phyloP scores from a whole-genome alignment of 2,329 filamentous ascomycete genomes.

The Talaromyces sp. region DNA sequence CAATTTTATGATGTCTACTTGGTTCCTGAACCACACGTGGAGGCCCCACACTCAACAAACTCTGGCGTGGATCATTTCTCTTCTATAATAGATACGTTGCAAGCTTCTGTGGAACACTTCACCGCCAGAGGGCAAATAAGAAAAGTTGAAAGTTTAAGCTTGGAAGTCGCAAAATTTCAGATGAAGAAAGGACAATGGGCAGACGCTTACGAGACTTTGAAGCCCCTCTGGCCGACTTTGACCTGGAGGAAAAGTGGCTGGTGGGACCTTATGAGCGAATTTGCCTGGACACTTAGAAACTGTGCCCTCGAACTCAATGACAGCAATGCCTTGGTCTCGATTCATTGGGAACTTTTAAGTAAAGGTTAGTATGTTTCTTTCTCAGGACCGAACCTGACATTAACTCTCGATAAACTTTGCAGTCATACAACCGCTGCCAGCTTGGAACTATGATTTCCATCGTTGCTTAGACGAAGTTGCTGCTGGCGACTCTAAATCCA shows the following conservation, averaged over 20 bases:
- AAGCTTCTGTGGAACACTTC: constrained; percentile 48
- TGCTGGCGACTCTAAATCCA: constrained; percentile 36
- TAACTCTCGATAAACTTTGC: not conserved
- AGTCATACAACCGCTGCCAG: constrained; percentile 32
- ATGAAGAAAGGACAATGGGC: constrained; percentile 46
- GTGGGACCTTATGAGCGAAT: constrained; percentile 52
- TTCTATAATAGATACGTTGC: constrained; percentile 46
- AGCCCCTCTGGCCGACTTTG: constrained; percentile 51
- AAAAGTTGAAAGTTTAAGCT: constrained; percentile 49
- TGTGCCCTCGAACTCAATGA: constrained; percentile 46
- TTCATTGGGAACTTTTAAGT: constrained; percentile 54
- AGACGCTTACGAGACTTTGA: constrained; percentile 48
- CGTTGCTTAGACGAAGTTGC: constrained; percentile 38
- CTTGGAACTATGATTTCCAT: constrained; percentile 44
- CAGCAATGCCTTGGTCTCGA: constrained; percentile 44
- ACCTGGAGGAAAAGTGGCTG: constrained; percentile 58
- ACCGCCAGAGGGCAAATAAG: constrained; percentile 48
- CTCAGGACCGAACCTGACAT: not conserved
- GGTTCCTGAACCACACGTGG: constrained; percentile 53
- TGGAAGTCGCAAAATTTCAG: constrained; percentile 53
- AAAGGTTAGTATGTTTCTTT: constrained; percentile 22
- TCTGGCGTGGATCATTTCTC: constrained; percentile 48
- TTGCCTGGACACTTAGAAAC: constrained; percentile 50
- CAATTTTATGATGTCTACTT: constrained; percentile 57
- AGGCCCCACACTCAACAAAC: constrained; percentile 42